Conservation (phyloP, 257 asterid genomes). For the Avicennia marina region DNA sequence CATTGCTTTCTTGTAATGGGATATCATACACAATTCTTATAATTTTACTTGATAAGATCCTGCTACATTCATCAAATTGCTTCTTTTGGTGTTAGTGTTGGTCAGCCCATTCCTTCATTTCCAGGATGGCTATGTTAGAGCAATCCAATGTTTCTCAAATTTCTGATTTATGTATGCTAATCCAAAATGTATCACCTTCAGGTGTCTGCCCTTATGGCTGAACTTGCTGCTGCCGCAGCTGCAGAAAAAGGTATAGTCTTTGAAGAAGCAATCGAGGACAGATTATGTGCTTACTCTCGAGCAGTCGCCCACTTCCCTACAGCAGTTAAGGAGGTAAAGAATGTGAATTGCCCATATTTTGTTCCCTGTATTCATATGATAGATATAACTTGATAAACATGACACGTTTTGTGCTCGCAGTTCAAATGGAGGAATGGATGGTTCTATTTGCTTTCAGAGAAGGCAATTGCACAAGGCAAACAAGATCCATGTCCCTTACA, state of each 20-base stretch:
- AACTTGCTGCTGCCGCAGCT: slow-evolving; percentile 83
- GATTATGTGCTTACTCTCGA: slow-evolving; percentile 87
- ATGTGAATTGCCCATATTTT: background rate
- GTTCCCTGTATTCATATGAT: background rate
- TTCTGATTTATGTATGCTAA: slow-evolving; percentile 4
- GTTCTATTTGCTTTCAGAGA: slow-evolving; percentile 85
- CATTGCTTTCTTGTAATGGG: no score
- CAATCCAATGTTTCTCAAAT: no score
- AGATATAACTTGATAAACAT: background rate
- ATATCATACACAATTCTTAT: background rate
- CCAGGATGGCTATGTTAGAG: no score
- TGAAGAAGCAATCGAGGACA: slow-evolving; percentile 72
- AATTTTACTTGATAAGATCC: background rate
- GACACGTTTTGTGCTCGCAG: slow-evolving; percentile 31
- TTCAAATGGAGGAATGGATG: slow-evolving; percentile 98
- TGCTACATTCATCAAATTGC: no score
- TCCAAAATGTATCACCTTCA: slow-evolving; percentile 22
- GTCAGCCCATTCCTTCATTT: no score
- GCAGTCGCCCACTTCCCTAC: slow-evolving; percentile 96
- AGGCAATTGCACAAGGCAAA: slow-evolving; percentile 72
- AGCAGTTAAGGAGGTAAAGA: slow-evolving; percentile 90
- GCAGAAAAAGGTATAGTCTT: slow-evolving; percentile 72
- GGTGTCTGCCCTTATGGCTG: slow-evolving; percentile 76
- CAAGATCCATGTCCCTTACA: slow-evolving; percentile 92
- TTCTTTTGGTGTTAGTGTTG: no score